Evolutionary conservation across 805 yeast species (phyloP), one percentile per base, ranked within the genome.

Genomic region (Metschnikowia peoriensis): DNA sequence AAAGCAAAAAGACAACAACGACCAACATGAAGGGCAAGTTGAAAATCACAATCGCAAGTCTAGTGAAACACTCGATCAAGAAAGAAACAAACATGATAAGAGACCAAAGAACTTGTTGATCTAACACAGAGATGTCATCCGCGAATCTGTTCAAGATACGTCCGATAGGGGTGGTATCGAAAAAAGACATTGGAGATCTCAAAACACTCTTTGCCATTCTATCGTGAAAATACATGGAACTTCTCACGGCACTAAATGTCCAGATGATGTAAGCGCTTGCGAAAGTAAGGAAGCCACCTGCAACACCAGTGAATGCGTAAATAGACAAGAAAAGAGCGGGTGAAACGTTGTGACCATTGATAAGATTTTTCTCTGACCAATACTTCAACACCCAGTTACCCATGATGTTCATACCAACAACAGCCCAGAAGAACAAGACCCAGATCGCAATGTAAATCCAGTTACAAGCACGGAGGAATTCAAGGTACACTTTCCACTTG

Each of bases 131-230:
- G 6, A 72, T 67, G 54, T 72, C 77, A 32, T 71, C 74, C 6
- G 76, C 59, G 50, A 72, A 72, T 52, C 76, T 61, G 52, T 72
- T 72, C 61, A 72, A 62, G 35, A 72, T 67, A 56, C 76, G 56
- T 3, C 76, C 77, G 34, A 70, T 61, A 2, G 77, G 77, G 1
- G 77, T 72, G 16, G 75, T 71, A 52, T 72, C 77, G 47, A 72
- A 72, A 50, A 71, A 72, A 14, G 72, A 65, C 77, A 72, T 72
- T 28, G 77, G 77, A 1, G 75, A 66, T 51, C 73, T 62, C 49
- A 72, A 61, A 1, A 72, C 69, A 10, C 66, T 54, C 27, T 54
- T 50, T 7, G 74, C 70, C 76, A 72, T 70, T 17, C 61, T 63
- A 41, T 71, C 73, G 51, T 72, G 77, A 60, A 71, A 70, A 50